Percentiles rank a stretch among this genome's conserved stretches.
Conservation (phyloP, 345 rosid species). For the Reutealis trisperma region DNA sequence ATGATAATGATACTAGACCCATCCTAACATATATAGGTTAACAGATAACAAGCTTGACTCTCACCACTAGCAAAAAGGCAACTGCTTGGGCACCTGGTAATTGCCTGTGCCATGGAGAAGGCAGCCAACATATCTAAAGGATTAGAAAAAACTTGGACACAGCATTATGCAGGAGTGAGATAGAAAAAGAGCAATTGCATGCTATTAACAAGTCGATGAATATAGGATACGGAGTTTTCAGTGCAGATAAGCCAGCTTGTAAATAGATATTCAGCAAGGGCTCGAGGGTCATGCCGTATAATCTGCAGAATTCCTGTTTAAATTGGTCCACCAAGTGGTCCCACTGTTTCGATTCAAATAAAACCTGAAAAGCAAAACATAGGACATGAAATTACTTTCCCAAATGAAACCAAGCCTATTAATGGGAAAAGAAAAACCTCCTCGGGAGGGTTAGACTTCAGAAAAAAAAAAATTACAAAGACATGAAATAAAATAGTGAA, state of each 20-base stretch:
- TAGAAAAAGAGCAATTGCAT: not conserved
- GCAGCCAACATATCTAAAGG: not conserved
- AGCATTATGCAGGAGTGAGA: not conserved
- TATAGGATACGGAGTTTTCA: conserved; percentile 93
- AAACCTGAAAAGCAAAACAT: conserved; percentile 48
- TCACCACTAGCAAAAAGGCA: not conserved
- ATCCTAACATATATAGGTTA: not conserved
- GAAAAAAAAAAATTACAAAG: not conserved
- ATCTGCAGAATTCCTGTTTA: conserved; percentile 86
- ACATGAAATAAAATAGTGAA: not conserved
- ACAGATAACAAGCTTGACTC: not conserved
- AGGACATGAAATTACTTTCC: conserved; percentile 5
- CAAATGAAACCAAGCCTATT: not conserved
- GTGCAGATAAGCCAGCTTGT: conserved; percentile 94
- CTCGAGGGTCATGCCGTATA: conserved; percentile 95
- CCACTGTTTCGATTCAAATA: conserved; percentile 93
- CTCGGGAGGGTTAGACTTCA: too few species aligned
- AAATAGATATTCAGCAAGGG: conserved; percentile 86
- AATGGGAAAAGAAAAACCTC: not conserved
- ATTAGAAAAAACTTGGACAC: not conserved
- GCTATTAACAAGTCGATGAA: conserved; percentile 9
- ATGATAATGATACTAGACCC: not conserved
- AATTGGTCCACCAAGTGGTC: conserved; percentile 85
- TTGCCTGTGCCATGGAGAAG: not conserved
- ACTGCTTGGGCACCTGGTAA: not conserved